phyloP scores from a whole-genome alignment of 345 rosid genomes.

The Pugionium cornutum region DNA sequence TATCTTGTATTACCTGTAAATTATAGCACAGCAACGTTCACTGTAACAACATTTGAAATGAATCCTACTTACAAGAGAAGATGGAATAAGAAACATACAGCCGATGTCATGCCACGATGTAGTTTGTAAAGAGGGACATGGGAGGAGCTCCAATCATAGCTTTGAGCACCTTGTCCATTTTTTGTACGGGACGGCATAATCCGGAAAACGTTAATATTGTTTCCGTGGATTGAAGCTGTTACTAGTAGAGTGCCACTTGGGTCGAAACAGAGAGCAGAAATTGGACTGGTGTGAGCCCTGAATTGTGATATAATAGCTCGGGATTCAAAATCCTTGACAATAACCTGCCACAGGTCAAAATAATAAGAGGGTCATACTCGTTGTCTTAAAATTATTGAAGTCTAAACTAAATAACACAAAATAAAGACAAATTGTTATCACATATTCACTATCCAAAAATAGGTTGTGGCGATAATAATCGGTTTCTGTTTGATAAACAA shows the following conservation, averaged over 20 bases:
- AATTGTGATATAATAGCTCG: constrained; percentile 86
- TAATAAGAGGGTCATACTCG: constrained; percentile 27
- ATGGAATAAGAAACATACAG: constrained; percentile 54
- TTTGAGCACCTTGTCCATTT: constrained; percentile 57
- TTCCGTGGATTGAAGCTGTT: constrained; percentile 89
- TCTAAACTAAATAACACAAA: constrained; percentile 15
- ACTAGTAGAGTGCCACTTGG: constrained; percentile 92
- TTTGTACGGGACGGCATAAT: constrained; percentile 71
- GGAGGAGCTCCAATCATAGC: constrained; percentile 83
- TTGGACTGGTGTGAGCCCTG: constrained; percentile 93
- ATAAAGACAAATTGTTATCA: constrained; percentile 9
- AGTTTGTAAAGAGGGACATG: constrained; percentile 97
- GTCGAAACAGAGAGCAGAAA: constrained; percentile 92
- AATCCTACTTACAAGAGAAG: constrained; percentile 17
- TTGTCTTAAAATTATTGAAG: neutral
- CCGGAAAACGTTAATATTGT: constrained; percentile 87
- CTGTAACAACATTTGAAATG: constrained; percentile 6
- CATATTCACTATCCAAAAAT: neutral
- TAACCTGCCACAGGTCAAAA: constrained; percentile 62
- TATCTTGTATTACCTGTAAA: constrained; percentile 86
- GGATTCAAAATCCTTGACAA: constrained; percentile 83
- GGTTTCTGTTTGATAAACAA: neutral
- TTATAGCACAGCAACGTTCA: constrained; percentile 26
- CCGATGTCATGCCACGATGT: constrained; percentile 95
- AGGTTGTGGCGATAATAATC: neutral